Base-by-base conservation (phyloP, 2,329 filamentous ascomycete species). In the Penicillium sp. region DNA sequence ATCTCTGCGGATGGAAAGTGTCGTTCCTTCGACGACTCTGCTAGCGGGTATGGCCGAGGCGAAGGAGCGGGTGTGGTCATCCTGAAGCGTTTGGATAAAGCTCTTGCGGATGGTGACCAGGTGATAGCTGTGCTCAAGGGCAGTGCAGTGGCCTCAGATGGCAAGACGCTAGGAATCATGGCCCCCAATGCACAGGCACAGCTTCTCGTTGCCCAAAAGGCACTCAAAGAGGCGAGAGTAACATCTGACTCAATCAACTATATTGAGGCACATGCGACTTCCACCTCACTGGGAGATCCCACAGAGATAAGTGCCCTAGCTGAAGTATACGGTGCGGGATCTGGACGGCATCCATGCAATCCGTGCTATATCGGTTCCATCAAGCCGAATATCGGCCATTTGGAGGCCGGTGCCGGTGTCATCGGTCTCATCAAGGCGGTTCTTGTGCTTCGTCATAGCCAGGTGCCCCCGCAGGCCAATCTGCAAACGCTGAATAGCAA, bases 1-100 rank as follows among this genome's bases (percentile, higher is more conserved):
- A 17, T 69, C 19, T 66, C 63, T 1, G 28, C 62, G 1, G 70
- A 72, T 6, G 71, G 71, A 5, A 53, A 56, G 1, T 74, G 69
- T 42, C 61, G 61, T 2, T 71, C 68, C 0, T 74, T 73, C 33
- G 71, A 72, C 42, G 64, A 71, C 17, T 51, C 50, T 5, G 70
- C 65, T 0, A 56, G 60, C 35, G 71, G 70, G 5, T 72, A 72
- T 51, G 70, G 65, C 6, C 58, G 69, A 19, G 68, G 68, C 9
- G 70, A 73, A 42, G 71, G 71, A 17, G 68, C 64, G 2, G 69
- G 53, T 2, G 63, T 66, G n/a, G 51, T 73, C 3, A 56, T 73
- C n/a, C 28, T 45, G 7, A 45, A 45, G 42, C 42, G 42, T 45
- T 11, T 45, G 42, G 42, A 41, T 25, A 41, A 25, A 25, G 38